Evolutionary conservation across 805 yeast genomes (phyloP).

Genomic region (Teunomyces barrocoloradensis): DNA sequence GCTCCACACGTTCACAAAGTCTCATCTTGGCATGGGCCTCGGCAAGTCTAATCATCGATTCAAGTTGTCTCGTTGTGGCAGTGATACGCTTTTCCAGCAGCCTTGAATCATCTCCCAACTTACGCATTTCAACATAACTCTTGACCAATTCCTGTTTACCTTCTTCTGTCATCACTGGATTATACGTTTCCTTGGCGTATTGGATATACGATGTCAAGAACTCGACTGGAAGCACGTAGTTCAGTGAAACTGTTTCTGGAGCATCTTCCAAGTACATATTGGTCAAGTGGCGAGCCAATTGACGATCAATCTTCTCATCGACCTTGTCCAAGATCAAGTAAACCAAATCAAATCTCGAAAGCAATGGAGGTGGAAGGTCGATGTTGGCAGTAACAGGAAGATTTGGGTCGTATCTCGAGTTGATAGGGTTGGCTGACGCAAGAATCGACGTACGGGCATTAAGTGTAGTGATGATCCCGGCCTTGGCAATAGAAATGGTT

Average conservation of each 20-base stretch:
- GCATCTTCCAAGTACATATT: slow-evolving; percentile 86
- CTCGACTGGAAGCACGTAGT: slow-evolving; percentile 79
- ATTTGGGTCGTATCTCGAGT: slow-evolving; percentile 92
- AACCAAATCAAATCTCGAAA: slow-evolving; percentile 93
- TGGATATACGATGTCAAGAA: slow-evolving; percentile 85
- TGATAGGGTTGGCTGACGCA: slow-evolving; percentile 97
- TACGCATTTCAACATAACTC: slow-evolving; percentile 90
- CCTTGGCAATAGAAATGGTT: slow-evolving; percentile 96
- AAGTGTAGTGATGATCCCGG: slow-evolving; percentile 94
- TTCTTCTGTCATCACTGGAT: slow-evolving; percentile 75
- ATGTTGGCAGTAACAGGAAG: slow-evolving; percentile 93
- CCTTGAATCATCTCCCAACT: slow-evolving; percentile 87
- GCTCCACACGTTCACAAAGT: slow-evolving; percentile 64
- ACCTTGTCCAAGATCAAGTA: slow-evolving; percentile 90
- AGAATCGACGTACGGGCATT: slow-evolving; percentile 95
- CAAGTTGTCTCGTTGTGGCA: slow-evolving; percentile 96
- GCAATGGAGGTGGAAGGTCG: slow-evolving; percentile 92
- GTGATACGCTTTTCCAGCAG: slow-evolving; percentile 88
- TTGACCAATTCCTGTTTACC: slow-evolving; percentile 85
- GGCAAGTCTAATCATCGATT: slow-evolving; percentile 88
- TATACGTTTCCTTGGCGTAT: slow-evolving; percentile 82
- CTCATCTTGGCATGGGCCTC: slow-evolving; percentile 99
- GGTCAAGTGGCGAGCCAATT: slow-evolving; percentile 86
- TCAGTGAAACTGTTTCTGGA: slow-evolving; percentile 66
- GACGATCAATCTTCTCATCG: slow-evolving; percentile 79